Percentiles rank a stretch among this genome's conserved stretches.
Conservation (phyloP, 1,284 basidiomycete genomes). For the Ganoderma lucidum region DNA sequence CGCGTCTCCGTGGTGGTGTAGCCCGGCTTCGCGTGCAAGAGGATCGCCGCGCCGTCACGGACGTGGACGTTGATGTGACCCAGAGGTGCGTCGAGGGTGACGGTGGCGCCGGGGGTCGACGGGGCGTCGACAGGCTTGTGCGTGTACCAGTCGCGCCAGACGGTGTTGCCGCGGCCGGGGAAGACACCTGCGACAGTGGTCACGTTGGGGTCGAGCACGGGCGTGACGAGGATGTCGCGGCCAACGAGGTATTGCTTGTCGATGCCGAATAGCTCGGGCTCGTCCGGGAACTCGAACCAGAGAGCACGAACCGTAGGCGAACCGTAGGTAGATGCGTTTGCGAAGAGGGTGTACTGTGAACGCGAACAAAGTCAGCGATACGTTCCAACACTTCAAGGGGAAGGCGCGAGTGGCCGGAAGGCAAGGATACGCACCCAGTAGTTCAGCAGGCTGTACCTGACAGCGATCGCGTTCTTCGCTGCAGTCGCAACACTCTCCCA, state of each 20-base stretch:
- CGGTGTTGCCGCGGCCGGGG: constrained; percentile 62
- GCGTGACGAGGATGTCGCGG: constrained; percentile 74
- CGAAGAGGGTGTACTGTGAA: constrained; percentile 75
- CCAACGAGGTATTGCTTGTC: constrained; percentile 81
- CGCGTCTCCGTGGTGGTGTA: constrained; percentile 69
- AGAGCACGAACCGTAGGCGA: constrained; percentile 77
- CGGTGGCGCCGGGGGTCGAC: not conserved
- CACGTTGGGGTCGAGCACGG: constrained; percentile 70
- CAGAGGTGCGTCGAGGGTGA: constrained; percentile 61
- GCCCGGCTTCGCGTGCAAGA: constrained; percentile 60
- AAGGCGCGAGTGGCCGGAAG: constrained; percentile 41
- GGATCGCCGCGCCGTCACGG: constrained; percentile 62
- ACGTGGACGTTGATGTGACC: constrained; percentile 77
- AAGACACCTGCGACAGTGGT: constrained; percentile 63
- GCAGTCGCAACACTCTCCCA: constrained; percentile 81
- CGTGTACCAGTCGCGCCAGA: constrained; percentile 83
- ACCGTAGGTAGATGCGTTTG: constrained; percentile 67
- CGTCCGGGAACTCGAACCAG: constrained; percentile 80
- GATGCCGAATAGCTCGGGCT: constrained; percentile 67
- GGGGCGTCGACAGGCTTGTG: constrained; percentile 58
- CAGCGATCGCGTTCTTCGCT: constrained; percentile 69
- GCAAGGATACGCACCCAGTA: constrained; percentile 65
- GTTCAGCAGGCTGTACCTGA: constrained; percentile 73
- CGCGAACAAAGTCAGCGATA: not conserved
- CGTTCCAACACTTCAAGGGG: constrained; percentile 30